These are phyloP conservation scores for Lipomyces yarrowii DNA, from an alignment of 1,139 yeast genomes.

Conservation along the genomic window DNA sequence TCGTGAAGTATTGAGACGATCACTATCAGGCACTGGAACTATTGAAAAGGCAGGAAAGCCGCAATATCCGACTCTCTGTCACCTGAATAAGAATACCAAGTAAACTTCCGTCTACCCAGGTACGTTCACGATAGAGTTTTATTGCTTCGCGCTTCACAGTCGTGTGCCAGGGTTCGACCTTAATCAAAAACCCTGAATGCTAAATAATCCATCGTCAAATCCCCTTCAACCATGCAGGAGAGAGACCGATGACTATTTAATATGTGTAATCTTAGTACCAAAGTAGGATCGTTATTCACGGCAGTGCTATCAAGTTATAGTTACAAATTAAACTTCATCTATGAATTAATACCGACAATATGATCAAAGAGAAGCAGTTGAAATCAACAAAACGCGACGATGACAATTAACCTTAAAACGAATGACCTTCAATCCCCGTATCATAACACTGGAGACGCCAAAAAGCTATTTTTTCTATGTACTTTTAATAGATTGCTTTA, in stretches of 20 bases:
- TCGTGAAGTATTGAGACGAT: neutral
- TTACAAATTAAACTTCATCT: neutral
- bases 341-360: neutral
- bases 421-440: neutral
- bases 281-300: neutral
- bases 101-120: neutral
- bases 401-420: neutral
- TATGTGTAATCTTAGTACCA: neutral
- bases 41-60: neutral
- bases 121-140: neutral
- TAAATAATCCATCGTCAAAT: too few species aligned
- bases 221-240: neutral
- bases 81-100: neutral
- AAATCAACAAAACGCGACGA: neutral
- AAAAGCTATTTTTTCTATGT: slow-evolving; percentile 1
- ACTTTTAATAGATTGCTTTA: slow-evolving; percentile 30
- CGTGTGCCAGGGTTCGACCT: neutral
- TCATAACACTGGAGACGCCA: neutral
- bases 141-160: neutral
- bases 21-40: neutral
- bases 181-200: neutral
- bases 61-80: neutral
- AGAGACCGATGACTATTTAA: neutral
- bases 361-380: slow-evolving; percentile 1
- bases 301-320: neutral